Conservation (phyloP, 108 stramenopile species). For the Pseudonitzschia multiseries region DNA sequence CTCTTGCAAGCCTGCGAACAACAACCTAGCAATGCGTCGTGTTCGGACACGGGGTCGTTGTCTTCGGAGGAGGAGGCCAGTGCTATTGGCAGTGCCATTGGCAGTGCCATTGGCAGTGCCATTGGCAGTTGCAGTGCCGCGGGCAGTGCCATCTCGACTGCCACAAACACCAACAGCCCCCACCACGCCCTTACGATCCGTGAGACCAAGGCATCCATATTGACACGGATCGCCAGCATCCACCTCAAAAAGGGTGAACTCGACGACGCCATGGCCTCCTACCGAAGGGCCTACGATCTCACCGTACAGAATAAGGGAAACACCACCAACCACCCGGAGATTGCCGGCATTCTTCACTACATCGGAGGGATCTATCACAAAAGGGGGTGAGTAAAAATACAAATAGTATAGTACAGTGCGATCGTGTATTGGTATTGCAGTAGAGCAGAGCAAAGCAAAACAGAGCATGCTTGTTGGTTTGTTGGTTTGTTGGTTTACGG, state of each 20-base stretch:
- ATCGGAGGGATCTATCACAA: conserved; percentile 75
- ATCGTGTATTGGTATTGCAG: too few relatives aligned
- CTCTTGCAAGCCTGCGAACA: conserved; percentile 45
- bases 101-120: too few relatives aligned
- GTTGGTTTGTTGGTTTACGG: too few relatives aligned
- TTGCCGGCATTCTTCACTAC: conserved; percentile 76
- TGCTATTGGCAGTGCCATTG: too few relatives aligned
- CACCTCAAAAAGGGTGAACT: conserved; percentile 66
- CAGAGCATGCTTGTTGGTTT: too few relatives aligned
- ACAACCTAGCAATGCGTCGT: conserved; percentile 20
- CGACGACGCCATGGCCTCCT: conserved; percentile 72
- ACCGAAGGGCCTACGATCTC: conserved; percentile 74
- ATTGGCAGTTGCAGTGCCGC: too few relatives aligned
- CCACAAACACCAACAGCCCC: too few relatives aligned
- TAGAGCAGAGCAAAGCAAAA: too few relatives aligned
- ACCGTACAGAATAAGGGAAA: conserved; percentile 52
- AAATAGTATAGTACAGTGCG: too few relatives aligned
- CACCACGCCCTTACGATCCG: background rate
- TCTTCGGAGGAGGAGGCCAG: too few relatives aligned
- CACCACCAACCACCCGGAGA: conserved; percentile 69
- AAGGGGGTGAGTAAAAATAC: conserved; percentile 9
- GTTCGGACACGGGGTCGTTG: background rate
- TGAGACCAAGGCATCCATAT: conserved; percentile 56
- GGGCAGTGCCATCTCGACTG: too few relatives aligned
- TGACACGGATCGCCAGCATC: conserved; percentile 71